phyloP scores from a whole-genome alignment of 352 stramenopile species.

The Discostella stelligera region DNA sequence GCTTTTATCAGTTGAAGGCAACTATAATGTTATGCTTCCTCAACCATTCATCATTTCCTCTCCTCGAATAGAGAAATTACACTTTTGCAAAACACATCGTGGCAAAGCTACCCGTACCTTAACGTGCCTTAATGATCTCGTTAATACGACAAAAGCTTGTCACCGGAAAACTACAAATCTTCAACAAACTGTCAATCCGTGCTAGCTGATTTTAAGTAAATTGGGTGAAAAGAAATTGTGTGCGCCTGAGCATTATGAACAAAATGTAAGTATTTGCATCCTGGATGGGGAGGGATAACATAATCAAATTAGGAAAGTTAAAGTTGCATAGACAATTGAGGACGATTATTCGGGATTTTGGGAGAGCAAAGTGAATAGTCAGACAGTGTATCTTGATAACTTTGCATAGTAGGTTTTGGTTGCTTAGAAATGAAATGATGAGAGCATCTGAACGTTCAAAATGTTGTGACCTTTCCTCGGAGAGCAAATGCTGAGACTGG shows the following conservation, averaged over 20 bases:
- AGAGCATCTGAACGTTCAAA: too few species aligned
- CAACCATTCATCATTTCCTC: constrained; percentile 1
- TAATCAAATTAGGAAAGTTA: not conserved
- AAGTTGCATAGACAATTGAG: too few species aligned
- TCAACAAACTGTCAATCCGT: constrained; percentile 5
- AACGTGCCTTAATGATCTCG: constrained; percentile 20
- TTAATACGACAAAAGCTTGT: not conserved
- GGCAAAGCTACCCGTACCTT: constrained; percentile 52
- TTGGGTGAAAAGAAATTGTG: not conserved
- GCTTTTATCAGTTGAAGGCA: constrained; percentile 1
- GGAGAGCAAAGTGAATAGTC: not conserved
- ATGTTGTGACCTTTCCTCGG: too few species aligned
- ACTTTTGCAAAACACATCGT: constrained; percentile 83
- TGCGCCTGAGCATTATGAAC: constrained; percentile 8
- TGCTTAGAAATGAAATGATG: not conserved
- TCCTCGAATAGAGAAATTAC: constrained; percentile 66
- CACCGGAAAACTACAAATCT: not conserved
- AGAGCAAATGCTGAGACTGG: too few species aligned
- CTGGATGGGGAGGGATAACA: not conserved
- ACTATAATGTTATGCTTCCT: not conserved
- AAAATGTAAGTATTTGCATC: constrained; percentile 26
- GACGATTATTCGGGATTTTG: not conserved
- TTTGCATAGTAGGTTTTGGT: not conserved
- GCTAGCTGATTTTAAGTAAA: not conserved
- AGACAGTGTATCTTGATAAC: not conserved